phyloP scores from a whole-genome alignment of 768 basidiomycete species.

The Suillus variegatus region DNA sequence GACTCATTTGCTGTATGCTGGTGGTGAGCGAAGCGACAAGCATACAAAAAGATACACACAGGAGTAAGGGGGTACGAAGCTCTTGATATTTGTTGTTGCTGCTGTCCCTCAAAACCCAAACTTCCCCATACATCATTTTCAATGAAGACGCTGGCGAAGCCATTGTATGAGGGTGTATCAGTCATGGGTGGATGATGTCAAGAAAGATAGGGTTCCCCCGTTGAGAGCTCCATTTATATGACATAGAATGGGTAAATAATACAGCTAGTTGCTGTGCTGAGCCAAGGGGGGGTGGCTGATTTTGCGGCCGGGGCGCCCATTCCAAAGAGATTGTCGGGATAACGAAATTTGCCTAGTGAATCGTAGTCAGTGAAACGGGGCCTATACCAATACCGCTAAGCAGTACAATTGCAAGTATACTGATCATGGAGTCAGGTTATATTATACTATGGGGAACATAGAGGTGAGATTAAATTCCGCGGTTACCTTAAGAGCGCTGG shows the following conservation, averaged over 20 bases:
- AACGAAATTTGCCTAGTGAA: background rate
- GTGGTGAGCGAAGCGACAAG: background rate
- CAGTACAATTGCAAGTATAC: background rate
- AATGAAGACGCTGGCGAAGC: rapidly evolving
- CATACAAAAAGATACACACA: background rate
- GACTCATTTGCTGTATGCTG: background rate
- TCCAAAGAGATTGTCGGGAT: background rate
- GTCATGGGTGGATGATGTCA: background rate
- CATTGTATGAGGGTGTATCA: background rate
- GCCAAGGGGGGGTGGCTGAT: conserved; percentile 6
- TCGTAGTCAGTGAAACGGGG: background rate
- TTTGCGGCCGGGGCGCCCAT: background rate
- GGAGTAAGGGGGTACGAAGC: no score
- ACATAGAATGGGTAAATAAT: background rate
- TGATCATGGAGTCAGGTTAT: background rate
- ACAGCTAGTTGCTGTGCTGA: conserved; percentile 6
- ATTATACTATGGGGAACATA: no score
- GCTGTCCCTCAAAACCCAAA: background rate
- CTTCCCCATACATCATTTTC: background rate
- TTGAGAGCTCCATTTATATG: background rate
- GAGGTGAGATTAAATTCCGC: background rate
- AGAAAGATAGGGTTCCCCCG: background rate
- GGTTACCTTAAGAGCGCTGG: background rate
- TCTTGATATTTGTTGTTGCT: background rate
- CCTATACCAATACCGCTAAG: background rate